Conservation (phyloP, 2,329 filamentous ascomycete species). For the Cryphonectria parasitica region DNA sequence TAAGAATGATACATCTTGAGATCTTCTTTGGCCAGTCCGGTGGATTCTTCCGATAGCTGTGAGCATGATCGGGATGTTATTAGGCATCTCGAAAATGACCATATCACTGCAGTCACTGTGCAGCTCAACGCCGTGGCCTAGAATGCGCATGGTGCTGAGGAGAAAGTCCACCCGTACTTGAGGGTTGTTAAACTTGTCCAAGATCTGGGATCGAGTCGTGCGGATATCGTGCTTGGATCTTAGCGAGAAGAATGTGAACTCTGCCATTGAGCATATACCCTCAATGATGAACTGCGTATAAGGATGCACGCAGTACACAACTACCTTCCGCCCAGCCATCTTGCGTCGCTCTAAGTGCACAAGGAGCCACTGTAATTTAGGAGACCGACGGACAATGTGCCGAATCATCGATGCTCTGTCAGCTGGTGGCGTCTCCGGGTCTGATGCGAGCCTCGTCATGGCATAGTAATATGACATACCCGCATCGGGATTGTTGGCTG, state of each 20-base stretch:
- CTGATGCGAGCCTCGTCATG: neutral
- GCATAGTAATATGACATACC: slow-evolving; percentile 19
- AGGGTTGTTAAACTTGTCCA: neutral
- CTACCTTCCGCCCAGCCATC: slow-evolving; percentile 7
- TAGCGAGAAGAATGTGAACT: slow-evolving; percentile 13
- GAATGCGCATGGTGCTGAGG: neutral
- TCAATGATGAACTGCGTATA: slow-evolving; percentile 18
- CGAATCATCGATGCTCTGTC: slow-evolving; percentile 3
- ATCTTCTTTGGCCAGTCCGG: neutral
- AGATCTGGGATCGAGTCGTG: neutral
- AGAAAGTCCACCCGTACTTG: neutral
- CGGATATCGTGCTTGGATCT: neutral
- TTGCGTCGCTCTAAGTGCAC: neutral
- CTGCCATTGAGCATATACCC: slow-evolving; percentile 9
- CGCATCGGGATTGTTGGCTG: neutral
- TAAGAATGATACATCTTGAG: neutral
- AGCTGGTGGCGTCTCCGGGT: neutral
- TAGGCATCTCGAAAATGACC: neutral
- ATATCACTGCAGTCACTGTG: neutral
- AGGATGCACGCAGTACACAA: slow-evolving; percentile 12
- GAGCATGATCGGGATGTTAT: neutral
- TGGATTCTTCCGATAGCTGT: neutral
- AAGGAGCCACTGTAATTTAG: slow-evolving; percentile 10
- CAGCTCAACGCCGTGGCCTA: neutral
- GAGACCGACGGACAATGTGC: slow-evolving; percentile 2